phyloP scores from a whole-genome alignment of 805 yeast genomes.

The Candida khao-thaluensis region DNA sequence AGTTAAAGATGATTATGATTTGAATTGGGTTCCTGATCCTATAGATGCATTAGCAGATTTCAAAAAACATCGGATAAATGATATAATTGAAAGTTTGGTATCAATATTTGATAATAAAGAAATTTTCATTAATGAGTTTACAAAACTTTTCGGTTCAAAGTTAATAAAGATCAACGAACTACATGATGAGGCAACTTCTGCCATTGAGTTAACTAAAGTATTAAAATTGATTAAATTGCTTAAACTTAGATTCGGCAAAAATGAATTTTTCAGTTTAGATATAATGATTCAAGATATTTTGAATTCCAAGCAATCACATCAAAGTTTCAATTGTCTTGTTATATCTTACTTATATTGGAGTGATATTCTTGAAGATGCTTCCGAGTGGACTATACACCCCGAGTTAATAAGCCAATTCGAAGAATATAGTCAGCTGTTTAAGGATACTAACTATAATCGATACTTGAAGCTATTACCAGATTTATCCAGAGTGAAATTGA shows the following conservation, averaged over 20 bases:
- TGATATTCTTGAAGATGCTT: slow-evolving; percentile 20
- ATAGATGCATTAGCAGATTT: slow-evolving; percentile 89
- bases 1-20: slow-evolving; percentile 44
- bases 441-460: slow-evolving; percentile 53
- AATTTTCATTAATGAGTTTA: slow-evolving; percentile 63
- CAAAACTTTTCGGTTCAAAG: slow-evolving; percentile 55
- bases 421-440: slow-evolving; percentile 44
- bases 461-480: slow-evolving; percentile 55
- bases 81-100: slow-evolving; percentile 67
- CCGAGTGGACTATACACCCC: slow-evolving; percentile 47
- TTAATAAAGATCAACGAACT: slow-evolving; percentile 37
- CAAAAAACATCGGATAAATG: slow-evolving; percentile 57
- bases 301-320: slow-evolving; percentile 38
- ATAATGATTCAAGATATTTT: slow-evolving; percentile 79
- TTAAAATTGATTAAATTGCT: slow-evolving; percentile 48
- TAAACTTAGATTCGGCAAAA: slow-evolving; percentile 63
- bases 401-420: slow-evolving; percentile 41
- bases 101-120: slow-evolving; percentile 72
- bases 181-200: slow-evolving; percentile 9
- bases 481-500: slow-evolving; percentile 61
- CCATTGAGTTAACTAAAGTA: slow-evolving; percentile 29
- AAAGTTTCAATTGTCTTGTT: slow-evolving; percentile 50
- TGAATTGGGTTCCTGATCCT: slow-evolving; percentile 82
- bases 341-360: slow-evolving; percentile 80
- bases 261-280: slow-evolving; percentile 66